Evolutionary conservation across 176 grass and related monocot genomes (phyloP).

Genomic region (Saccharum officinarum): DNA sequence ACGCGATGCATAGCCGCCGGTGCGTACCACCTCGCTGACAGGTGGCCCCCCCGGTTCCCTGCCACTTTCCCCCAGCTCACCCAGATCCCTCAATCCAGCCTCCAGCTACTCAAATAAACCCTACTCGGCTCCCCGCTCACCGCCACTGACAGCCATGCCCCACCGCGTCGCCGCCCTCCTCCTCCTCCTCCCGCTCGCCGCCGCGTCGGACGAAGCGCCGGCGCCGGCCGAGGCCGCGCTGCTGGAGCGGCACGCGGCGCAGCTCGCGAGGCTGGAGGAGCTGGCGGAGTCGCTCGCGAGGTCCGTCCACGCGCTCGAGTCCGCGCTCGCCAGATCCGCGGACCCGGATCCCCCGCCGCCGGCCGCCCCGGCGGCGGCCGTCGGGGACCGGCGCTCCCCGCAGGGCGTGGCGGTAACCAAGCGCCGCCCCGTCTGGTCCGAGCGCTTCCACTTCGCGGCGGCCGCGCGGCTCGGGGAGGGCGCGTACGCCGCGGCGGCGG

Average conservation of each 20-base stretch:
- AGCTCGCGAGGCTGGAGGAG: slow-evolving; percentile 60
- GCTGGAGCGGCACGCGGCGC: slow-evolving; percentile 47
- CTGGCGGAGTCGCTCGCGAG: slow-evolving; percentile 53
- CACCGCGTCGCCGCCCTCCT: slow-evolving; percentile 43
- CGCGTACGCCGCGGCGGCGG: slow-evolving; percentile 42
- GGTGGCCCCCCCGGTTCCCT: background rate
- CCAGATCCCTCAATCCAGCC: background rate
- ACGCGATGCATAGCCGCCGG: background rate
- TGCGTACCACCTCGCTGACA: background rate
- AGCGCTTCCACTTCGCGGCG: slow-evolving; percentile 72
- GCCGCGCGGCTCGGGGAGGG: slow-evolving; percentile 58
- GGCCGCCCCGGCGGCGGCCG: background rate
- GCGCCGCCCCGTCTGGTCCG: slow-evolving; percentile 62
- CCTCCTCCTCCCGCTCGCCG: slow-evolving; percentile 29
- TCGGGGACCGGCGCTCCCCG: slow-evolving; percentile 14
- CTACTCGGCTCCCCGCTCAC: background rate
- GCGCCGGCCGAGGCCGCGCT: background rate
- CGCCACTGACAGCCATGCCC: slow-evolving; percentile 46
- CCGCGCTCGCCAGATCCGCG: slow-evolving; percentile 45
- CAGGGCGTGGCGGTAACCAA: slow-evolving; percentile 65
- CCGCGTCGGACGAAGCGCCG: slow-evolving; percentile 1
- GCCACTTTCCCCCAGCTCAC: slow-evolving; percentile 9
- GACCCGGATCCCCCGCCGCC: slow-evolving; percentile 30
- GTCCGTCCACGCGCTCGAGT: slow-evolving; percentile 46
- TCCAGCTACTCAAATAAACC: slow-evolving; percentile 11